Evolutionary conservation across 2,329 filamentous ascomycete species (phyloP).

Genomic region (Ceratocystis papillata): DNA sequence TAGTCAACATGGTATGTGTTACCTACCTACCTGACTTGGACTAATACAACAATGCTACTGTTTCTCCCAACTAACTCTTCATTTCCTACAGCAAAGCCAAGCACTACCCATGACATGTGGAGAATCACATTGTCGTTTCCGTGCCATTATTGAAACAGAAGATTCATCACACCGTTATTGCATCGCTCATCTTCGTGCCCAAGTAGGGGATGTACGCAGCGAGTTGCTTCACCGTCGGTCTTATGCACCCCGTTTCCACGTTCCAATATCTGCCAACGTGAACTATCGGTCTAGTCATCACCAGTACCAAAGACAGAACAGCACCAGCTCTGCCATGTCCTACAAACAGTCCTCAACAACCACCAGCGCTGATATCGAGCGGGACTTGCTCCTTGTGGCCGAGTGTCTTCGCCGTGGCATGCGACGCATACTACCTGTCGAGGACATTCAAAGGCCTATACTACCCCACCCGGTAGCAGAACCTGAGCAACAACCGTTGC

Average conservation of each 20-base stretch:
- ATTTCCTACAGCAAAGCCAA: background rate
- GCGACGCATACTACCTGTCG: background rate
- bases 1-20: slow-evolving; percentile 4
- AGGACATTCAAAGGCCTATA: background rate
- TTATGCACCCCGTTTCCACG: background rate
- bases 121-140: slow-evolving; percentile 14
- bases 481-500: background rate
- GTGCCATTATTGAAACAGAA: slow-evolving; percentile 22
- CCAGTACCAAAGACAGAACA: background rate
- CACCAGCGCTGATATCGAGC: slow-evolving; percentile 19
- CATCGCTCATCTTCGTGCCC: slow-evolving; percentile 19
- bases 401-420: slow-evolving; percentile 19
- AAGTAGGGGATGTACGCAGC: slow-evolving; percentile 13
- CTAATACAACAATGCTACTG: background rate
- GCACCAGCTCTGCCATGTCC: background rate
- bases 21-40: background rate
- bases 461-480: background rate
- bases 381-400: slow-evolving; percentile 15
- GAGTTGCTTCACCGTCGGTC: slow-evolving; percentile 16
- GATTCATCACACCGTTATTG: slow-evolving; percentile 16
- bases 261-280: background rate
- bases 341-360: background rate
- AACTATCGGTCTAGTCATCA: slow-evolving; percentile 3
- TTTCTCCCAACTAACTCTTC: background rate
- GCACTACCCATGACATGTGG: background rate